phyloP scores from a whole-genome alignment of 2,329 filamentous ascomycete genomes.

The Rutstroemia sp. region DNA sequence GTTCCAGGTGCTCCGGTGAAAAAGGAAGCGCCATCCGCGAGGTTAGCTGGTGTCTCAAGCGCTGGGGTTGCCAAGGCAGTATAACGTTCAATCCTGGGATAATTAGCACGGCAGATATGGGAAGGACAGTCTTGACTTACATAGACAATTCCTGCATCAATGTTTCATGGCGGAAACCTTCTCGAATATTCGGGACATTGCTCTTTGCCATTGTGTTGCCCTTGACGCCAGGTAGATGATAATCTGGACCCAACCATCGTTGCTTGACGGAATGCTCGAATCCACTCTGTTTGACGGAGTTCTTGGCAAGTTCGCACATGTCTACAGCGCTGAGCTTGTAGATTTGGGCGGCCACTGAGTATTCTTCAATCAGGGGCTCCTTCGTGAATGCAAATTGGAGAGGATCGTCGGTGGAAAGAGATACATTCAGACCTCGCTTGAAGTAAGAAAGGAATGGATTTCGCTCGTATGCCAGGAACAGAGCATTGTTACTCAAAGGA shows the following conservation, averaged over 20 bases:
- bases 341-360: slow-evolving; percentile 94
- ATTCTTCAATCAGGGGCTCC: slow-evolving; percentile 95
- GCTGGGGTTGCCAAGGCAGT: slow-evolving; percentile 18
- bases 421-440: slow-evolving; percentile 88
- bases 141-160: slow-evolving; percentile 75
- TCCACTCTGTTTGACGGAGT: slow-evolving; percentile 89
- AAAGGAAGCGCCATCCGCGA: slow-evolving; percentile 22
- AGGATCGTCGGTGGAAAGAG: slow-evolving; percentile 91
- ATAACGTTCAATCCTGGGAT: slow-evolving; percentile 30
- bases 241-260: slow-evolving; percentile 80
- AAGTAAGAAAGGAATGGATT: slow-evolving; percentile 97
- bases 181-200: slow-evolving; percentile 88
- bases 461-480: slow-evolving; percentile 93
- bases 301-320: slow-evolving; percentile 97
- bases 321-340: slow-evolving; percentile 96
- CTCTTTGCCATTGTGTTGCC: slow-evolving; percentile 94
- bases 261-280: slow-evolving; percentile 87
- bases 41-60: slow-evolving; percentile 7
- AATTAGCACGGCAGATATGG: slow-evolving; percentile 9
- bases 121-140: slow-evolving; percentile 43
- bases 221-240: slow-evolving; percentile 65
- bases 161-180: slow-evolving; percentile 84
- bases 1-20: slow-evolving; percentile 15
- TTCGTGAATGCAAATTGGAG: slow-evolving; percentile 98
- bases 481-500: slow-evolving; percentile 93